phyloP scores from a whole-genome alignment of 2,329 filamentous ascomycete genomes.

The Diplodia scrobiculata region DNA sequence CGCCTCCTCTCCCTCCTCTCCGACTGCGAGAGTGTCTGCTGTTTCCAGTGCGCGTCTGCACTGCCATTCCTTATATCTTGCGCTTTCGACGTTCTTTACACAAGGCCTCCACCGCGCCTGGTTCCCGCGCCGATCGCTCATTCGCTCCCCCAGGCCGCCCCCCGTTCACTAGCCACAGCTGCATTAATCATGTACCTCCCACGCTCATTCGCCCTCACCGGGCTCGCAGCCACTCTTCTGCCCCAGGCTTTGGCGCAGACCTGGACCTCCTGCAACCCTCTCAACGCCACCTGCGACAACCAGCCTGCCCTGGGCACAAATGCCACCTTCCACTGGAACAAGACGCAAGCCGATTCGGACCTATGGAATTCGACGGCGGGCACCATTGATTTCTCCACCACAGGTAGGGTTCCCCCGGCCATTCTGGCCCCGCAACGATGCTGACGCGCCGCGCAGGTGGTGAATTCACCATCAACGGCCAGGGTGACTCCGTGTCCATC shows the following conservation, averaged over 20 bases:
- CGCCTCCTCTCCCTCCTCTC: conserved; percentile 18
- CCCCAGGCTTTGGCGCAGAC: conserved; percentile 69
- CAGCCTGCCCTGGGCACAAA: conserved; percentile 70
- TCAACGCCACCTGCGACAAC: conserved; percentile 68
- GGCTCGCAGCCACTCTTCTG: conserved; percentile 42
- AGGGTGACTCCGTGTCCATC: conserved; percentile 75
- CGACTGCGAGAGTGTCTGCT: conserved; percentile 17
- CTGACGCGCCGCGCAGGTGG: conserved; percentile 55
- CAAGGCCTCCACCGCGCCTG: conserved; percentile 9
- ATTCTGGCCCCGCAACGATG: neutral
- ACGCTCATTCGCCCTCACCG: conserved; percentile 39
- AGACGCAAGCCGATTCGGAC: conserved; percentile 45
- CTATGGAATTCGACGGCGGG: conserved; percentile 72
- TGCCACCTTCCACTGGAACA: conserved; percentile 57
- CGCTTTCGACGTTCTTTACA: conserved; percentile 20
- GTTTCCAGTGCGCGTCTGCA: conserved; percentile 20
- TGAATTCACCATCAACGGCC: conserved; percentile 68
- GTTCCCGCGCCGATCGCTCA: conserved; percentile 23
- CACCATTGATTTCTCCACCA: conserved; percentile 61
- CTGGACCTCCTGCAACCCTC: conserved; percentile 74
- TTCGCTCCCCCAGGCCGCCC: neutral
- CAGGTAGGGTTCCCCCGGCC: conserved; percentile 34
- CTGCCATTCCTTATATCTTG: conserved; percentile 23
- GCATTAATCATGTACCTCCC: conserved; percentile 25
- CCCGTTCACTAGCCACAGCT: conserved; percentile 23